A percentile compares a stretch with the other conserved stretches of the same genome.
These are phyloP conservation scores for Flaveria trinervia DNA, from an alignment of 129 eudicot species.

Conservation along the genomic window DNA sequence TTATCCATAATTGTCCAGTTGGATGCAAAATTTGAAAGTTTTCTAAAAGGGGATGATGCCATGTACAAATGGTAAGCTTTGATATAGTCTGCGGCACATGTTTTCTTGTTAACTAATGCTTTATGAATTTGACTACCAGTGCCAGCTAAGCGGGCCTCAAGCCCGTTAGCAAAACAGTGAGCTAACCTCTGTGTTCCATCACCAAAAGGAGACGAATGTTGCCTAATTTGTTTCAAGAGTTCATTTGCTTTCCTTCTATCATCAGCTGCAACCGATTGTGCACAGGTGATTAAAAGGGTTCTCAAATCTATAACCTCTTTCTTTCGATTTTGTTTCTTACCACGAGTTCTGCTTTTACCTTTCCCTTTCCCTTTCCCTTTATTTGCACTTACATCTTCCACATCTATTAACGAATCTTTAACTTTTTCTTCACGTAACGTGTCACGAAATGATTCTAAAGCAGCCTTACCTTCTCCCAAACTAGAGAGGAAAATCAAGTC, in stretches of 20 bases:
- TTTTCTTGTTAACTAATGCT: slow-evolving; percentile 45
- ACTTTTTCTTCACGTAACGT: slow-evolving; percentile 45
- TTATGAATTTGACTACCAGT: slow-evolving; percentile 57
- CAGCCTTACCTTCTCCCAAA: slow-evolving; percentile 45
- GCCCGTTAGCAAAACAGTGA: slow-evolving; percentile 69
- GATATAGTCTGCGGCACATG: slow-evolving; percentile 77
- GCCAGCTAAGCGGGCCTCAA: slow-evolving; percentile 92
- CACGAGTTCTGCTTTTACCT: slow-evolving; percentile 48
- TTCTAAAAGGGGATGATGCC: slow-evolving; percentile 65
- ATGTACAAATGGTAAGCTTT: slow-evolving; percentile 66
- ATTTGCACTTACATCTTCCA: slow-evolving; percentile 30
- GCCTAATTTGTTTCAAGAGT: slow-evolving; percentile 52
- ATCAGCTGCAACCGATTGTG: slow-evolving; percentile 68
- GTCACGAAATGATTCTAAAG: slow-evolving; percentile 48
- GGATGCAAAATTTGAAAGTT: slow-evolving; percentile 60
- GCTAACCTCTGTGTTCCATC: slow-evolving; percentile 83
- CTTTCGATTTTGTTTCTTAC: slow-evolving; percentile 54
- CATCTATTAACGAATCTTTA: slow-evolving; percentile 27
- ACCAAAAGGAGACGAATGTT: slow-evolving; percentile 69
- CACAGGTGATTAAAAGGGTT: slow-evolving; percentile 65
- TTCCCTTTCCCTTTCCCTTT: slow-evolving; percentile 42
- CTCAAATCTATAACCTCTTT: slow-evolving; percentile 80
- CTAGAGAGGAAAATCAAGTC: slow-evolving; percentile 65
- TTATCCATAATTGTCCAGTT: slow-evolving; percentile 52
- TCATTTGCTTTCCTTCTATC: slow-evolving; percentile 64